Base-by-base conservation (phyloP, 257 asterid species). In the Scutellaria minor region DNA sequence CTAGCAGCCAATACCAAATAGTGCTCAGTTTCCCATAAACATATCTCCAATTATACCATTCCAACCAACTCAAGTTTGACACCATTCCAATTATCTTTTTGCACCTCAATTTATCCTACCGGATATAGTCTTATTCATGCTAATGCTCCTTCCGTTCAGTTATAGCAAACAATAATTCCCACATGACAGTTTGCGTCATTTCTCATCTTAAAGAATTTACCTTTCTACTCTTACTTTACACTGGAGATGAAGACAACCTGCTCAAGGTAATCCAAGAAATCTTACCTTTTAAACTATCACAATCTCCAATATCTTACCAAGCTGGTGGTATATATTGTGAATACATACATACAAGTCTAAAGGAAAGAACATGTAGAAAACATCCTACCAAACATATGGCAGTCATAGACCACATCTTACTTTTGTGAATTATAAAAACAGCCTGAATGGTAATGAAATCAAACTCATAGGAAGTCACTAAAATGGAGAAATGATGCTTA, bases 131-230 rank as follows among this genome's bases (percentile, higher is more conserved):
- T 62, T 39, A 20, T 39, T 47, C 20, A 8, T 9, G 22, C 10
- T 55, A 54, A 15, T 44, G 54, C 40, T 41, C 18, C 62, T 6
- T 5, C 6, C 3, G 9, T 40, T 52, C n/a, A 40, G 20, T 68
- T 44, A 14, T 9, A 68, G 41, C 20, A 51, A 50, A 15, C 10
- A 18, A 54, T 11, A 7, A 20, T 53, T 70, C 62, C 40, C 40
- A 54, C 46, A 44, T 56, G 24, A 14, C 42, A 41, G 6, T 42
- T 55, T 40, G 41, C 44, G 9, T 42, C 52, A 56, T 70, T 61
- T n/a, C 45, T 56, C 57, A 69, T 69, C 56, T 44, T 55, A 69
- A 44, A 27, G 47, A 56, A 24, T 42, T 61, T 53, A 24, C 54
- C 39, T 18, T 40, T 39, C 41, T 54, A 18, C 54, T 41, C 63